phyloP scores from a whole-genome alignment of 2,329 filamentous ascomycete genomes.

The Periglandula ipomoeae region DNA sequence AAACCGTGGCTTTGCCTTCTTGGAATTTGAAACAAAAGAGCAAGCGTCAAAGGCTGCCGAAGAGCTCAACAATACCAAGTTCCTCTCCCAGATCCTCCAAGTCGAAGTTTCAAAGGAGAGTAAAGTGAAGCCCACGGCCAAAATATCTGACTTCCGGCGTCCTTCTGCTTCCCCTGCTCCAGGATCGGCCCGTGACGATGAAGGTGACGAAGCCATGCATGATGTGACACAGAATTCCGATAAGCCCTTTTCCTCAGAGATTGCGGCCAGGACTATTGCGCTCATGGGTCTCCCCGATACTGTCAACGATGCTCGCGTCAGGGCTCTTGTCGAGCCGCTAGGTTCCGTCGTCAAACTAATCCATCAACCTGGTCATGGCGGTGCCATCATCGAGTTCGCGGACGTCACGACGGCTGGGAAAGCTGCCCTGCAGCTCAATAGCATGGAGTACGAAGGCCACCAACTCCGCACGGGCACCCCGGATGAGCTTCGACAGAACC shows the following conservation, averaged over 20 bases:
- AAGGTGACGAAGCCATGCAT: constrained; percentile 31
- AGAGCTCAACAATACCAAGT: constrained; percentile 60
- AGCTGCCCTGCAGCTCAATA: constrained; percentile 52
- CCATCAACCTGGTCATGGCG: constrained; percentile 71
- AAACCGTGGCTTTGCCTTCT: constrained; percentile 69
- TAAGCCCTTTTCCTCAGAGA: constrained; percentile 36
- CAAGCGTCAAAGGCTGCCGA: constrained; percentile 57
- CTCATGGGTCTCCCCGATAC: constrained; percentile 86
- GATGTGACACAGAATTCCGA: constrained; percentile 15
- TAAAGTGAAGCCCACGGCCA: constrained; percentile 48
- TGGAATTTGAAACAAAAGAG: constrained; percentile 65
- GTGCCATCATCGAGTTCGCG: constrained; percentile 76
- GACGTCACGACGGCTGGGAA: constrained; percentile 63
- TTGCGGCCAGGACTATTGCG: constrained; percentile 62
- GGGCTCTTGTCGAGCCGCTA: constrained; percentile 59
- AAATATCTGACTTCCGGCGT: constrained; percentile 25
- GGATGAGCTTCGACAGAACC: constrained; percentile 45
- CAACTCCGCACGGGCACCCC: constrained; percentile 45
- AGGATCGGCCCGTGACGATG: constrained; percentile 23
- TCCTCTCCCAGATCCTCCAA: constrained; percentile 57
- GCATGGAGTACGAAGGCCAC: constrained; percentile 43
- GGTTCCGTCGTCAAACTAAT: constrained; percentile 67
- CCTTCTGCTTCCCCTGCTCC: constrained; percentile 24
- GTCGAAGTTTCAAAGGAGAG: constrained; percentile 52
- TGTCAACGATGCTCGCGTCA: constrained; percentile 78